Percentiles rank a stretch among this genome's conserved stretches.
Evolutionary conservation across 306 rosid genomes (phyloP).

Genomic region (Begonia masoniana): DNA sequence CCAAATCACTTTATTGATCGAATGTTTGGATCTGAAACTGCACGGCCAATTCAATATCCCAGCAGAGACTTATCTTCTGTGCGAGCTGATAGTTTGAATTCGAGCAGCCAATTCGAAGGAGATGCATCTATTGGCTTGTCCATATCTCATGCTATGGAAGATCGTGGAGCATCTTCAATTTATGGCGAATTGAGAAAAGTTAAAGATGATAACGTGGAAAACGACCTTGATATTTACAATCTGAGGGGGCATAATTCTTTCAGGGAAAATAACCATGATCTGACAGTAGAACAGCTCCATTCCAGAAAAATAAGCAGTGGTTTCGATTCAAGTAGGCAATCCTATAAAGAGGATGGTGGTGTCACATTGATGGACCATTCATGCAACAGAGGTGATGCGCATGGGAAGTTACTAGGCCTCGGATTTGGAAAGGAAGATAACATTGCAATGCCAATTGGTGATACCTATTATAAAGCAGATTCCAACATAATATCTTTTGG

Average conservation of each 20-base stretch:
- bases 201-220: slow-evolving; percentile 43
- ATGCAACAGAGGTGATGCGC: slow-evolving; percentile 35
- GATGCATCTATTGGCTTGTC: slow-evolving; percentile 48
- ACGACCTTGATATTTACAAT: slow-evolving; percentile 20
- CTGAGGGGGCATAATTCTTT: slow-evolving; percentile 14
- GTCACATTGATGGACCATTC: slow-evolving; percentile 34
- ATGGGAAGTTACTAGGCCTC: slow-evolving; percentile 26
- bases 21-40: slow-evolving; percentile 48
- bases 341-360: slow-evolving; percentile 35
- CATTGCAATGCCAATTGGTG: slow-evolving; percentile 26
- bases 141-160: slow-evolving; percentile 41
- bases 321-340: slow-evolving; percentile 30
- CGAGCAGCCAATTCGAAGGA: slow-evolving; percentile 40
- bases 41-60: slow-evolving; percentile 29
- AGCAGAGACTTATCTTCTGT: slow-evolving; percentile 39
- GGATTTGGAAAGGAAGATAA: slow-evolving; percentile 31
- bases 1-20: slow-evolving; percentile 43
- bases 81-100: slow-evolving; percentile 35
- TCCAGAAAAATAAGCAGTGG: slow-evolving; percentile 30
- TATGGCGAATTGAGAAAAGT: slow-evolving; percentile 43
- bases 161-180: slow-evolving; percentile 42
- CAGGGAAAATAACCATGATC: slow-evolving; percentile 25
- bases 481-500: slow-evolving; percentile 39
- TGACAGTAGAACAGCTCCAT: slow-evolving; percentile 26
- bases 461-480: slow-evolving; percentile 38